Percentiles rank a stretch among this genome's conserved stretches.
phyloP scores from a whole-genome alignment of 176 grass and related monocot genomes.

The Carex parvula region DNA sequence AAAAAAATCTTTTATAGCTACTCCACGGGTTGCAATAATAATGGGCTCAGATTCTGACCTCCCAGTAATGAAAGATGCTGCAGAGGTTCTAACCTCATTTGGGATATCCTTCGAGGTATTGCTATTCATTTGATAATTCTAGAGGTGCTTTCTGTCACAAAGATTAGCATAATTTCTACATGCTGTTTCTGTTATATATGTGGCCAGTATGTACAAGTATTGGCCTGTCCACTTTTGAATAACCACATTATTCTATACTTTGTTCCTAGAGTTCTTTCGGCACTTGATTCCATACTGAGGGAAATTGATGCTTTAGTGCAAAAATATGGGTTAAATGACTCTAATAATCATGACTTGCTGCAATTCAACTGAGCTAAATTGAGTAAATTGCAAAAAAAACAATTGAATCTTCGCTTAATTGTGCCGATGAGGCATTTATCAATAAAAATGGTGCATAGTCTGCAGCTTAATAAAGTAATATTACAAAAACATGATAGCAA shows the following conservation, averaged over 20 bases:
- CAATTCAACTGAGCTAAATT: background rate
- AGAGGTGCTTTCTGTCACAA: background rate
- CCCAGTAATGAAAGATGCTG: constrained; percentile 78
- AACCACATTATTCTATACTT: background rate
- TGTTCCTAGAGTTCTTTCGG: background rate
- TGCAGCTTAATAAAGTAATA: background rate
- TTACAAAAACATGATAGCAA: background rate
- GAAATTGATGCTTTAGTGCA: background rate
- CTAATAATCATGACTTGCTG: background rate
- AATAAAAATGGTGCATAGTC: background rate
- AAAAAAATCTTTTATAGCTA: constrained; percentile 30
- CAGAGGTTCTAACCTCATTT: constrained; percentile 52
- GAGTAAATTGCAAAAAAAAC: background rate
- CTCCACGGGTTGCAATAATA: constrained; percentile 61
- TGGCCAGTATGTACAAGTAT: background rate
- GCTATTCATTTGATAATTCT: background rate
- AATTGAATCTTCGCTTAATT: background rate
- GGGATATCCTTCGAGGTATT: constrained; percentile 71
- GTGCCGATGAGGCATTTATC: background rate
- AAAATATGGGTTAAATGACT: background rate
- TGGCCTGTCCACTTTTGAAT: background rate
- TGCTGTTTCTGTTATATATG: background rate
- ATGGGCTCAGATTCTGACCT: constrained; percentile 98
- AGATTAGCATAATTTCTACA: background rate
- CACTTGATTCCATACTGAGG: background rate